A percentile compares a stretch with the other conserved stretches of the same genome.
phyloP scores from a whole-genome alignment of 1,139 yeast genomes.

The Kodamaea arcana region DNA sequence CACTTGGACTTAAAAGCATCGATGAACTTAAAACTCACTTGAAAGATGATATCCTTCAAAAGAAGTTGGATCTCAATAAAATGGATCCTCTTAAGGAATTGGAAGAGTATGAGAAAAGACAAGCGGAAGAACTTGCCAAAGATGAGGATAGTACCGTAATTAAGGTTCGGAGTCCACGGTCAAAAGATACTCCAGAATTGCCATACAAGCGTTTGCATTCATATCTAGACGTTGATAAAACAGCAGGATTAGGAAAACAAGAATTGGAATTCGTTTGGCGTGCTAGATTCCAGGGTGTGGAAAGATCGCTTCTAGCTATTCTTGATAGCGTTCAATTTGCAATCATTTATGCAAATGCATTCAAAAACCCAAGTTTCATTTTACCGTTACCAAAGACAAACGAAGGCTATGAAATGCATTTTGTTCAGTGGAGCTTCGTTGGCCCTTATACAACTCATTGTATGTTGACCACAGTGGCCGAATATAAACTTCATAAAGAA shows the following conservation, averaged over 20 bases:
- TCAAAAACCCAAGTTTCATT: constrained; percentile 69
- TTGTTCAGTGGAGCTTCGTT: constrained; percentile 89
- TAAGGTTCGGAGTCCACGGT: constrained; percentile 43
- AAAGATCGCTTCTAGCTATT: constrained; percentile 61
- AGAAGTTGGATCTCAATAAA: constrained; percentile 52
- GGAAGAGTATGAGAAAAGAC: constrained; percentile 49
- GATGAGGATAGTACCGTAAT: constrained; percentile 24
- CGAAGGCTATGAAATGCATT: constrained; percentile 77
- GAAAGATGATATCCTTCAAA: constrained; percentile 56
- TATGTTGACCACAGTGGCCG: constrained; percentile 87
- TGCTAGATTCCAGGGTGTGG: constrained; percentile 69
- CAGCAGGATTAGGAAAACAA: constrained; percentile 48
- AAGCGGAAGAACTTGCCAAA: constrained; percentile 27
- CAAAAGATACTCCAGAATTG: constrained; percentile 37
- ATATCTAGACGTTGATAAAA: constrained; percentile 66
- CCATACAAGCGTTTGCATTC: constrained; percentile 73
- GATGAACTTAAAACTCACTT: constrained; percentile 62
- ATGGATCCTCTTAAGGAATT: constrained; percentile 70
- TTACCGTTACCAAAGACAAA: constrained; percentile 60
- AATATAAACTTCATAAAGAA: constrained; percentile 85
- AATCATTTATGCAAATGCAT: constrained; percentile 61
- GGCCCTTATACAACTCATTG: constrained; percentile 86
- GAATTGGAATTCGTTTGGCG: constrained; percentile 88
- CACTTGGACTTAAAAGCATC: constrained; percentile 39
- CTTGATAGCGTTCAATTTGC: constrained; percentile 55